Conservation (phyloP, 345 rosid species). For the Excoecaria cochinchinensis region DNA sequence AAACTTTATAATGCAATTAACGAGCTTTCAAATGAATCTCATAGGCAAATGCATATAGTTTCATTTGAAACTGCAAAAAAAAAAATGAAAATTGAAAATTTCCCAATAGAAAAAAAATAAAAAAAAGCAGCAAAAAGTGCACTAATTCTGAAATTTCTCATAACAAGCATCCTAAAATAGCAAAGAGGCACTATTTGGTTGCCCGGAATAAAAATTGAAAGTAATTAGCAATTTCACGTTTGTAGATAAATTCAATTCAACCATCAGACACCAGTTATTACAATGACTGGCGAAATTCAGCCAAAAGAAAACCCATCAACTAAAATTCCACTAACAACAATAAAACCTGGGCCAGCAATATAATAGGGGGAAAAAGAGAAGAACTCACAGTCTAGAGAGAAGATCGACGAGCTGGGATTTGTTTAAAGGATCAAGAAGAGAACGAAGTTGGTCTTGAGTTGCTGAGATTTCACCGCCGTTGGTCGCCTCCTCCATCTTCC, state of each 20-base stretch:
- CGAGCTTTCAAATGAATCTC: neutral
- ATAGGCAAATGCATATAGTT: neutral
- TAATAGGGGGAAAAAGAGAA: neutral
- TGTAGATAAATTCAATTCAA: neutral
- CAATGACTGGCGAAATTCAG: neutral
- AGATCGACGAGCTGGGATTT: conserved; percentile 70
- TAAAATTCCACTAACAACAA: neutral
- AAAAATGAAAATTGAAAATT: neutral
- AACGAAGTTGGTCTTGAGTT: conserved; percentile 48
- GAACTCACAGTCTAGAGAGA: conserved; percentile 53
- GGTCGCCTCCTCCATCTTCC: conserved; percentile 53
- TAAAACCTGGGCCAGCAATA: neutral
- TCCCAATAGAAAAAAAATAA: too few species aligned
- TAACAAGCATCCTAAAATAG: neutral
- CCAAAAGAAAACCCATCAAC: neutral
- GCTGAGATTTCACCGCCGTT: conserved; percentile 21
- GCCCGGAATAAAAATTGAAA: neutral
- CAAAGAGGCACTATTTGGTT: neutral
- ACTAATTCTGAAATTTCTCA: neutral
- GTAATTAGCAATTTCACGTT: neutral
- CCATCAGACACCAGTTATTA: neutral
- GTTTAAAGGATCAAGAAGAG: conserved; percentile 58
- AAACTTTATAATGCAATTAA: neutral
- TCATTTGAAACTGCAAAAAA: neutral
- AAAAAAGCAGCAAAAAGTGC: neutral